phyloP scores from a whole-genome alignment of 768 basidiomycete genomes.

The Tulasnella sp. region DNA sequence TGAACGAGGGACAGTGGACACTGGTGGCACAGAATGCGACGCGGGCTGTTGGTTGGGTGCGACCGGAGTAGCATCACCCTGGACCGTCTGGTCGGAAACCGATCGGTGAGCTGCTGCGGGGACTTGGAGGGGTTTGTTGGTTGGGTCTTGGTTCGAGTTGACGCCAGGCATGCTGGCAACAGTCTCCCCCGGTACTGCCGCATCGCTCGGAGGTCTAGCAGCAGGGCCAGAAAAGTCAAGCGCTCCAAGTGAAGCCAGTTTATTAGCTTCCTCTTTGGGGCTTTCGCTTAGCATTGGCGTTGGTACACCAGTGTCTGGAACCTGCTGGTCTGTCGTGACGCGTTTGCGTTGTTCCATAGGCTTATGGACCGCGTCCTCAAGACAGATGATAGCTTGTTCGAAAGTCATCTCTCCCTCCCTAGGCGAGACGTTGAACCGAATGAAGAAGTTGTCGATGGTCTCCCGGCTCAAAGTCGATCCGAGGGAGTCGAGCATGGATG shows the following conservation, averaged over 20 bases:
- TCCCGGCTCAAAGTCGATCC: conserved; percentile 79
- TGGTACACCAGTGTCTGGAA: conserved; percentile 22
- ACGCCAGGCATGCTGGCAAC: background rate
- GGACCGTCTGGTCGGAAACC: background rate
- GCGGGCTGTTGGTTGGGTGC: background rate
- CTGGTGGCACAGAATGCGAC: background rate
- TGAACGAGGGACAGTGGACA: background rate
- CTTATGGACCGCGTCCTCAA: conserved; percentile 76
- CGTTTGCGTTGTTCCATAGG: conserved; percentile 63
- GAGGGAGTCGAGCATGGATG: conserved; percentile 93
- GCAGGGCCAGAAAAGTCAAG: conserved; percentile 56
- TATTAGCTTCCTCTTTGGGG: conserved; percentile 17
- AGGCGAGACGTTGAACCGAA: conserved; percentile 54
- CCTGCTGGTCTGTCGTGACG: conserved; percentile 43
- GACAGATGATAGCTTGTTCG: conserved; percentile 71
- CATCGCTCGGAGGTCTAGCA: background rate
- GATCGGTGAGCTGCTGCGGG: background rate
- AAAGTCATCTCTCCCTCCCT: conserved; percentile 64
- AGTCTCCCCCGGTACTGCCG: background rate
- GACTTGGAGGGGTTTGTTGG: background rate
- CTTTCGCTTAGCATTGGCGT: conserved; percentile 22
- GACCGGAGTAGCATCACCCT: background rate
- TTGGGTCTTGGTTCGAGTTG: background rate
- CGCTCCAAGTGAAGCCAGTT: background rate
- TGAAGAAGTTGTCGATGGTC: conserved; percentile 80